phyloP scores from a whole-genome alignment of 345 rosid genomes.

The Eutrema heterophyllum region DNA sequence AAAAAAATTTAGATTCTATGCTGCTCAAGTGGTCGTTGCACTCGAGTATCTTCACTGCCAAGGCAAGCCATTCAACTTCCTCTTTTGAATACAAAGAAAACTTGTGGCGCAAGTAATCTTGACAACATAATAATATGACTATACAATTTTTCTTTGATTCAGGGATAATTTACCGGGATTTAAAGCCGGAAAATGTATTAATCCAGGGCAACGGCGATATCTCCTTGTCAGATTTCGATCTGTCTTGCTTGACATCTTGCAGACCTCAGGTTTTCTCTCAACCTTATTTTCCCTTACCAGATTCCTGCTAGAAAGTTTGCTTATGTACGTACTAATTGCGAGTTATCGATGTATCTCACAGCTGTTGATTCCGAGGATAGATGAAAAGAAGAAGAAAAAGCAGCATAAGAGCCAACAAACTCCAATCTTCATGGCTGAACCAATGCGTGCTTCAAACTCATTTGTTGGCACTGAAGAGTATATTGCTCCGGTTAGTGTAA shows the following conservation, averaged over 20 bases:
- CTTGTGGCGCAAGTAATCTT: neutral
- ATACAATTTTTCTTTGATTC: conserved; percentile 7
- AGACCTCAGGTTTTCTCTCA: conserved; percentile 62
- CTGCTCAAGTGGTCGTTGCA: conserved; percentile 82
- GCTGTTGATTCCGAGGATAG: conserved; percentile 60
- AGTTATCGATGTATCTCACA: conserved; percentile 17
- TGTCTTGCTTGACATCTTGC: conserved; percentile 92
- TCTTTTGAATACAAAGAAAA: neutral
- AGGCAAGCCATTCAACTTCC: conserved; percentile 41
- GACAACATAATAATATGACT: neutral
- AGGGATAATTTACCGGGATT: conserved; percentile 91
- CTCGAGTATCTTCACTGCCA: conserved; percentile 97
- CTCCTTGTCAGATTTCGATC: conserved; percentile 81
- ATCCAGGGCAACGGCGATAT: conserved; percentile 78
- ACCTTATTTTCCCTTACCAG: neutral
- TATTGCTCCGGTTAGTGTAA: conserved; percentile 77
- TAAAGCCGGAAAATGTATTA: conserved; percentile 86
- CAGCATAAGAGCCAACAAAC: conserved; percentile 42
- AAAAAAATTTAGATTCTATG: conserved; percentile 62
- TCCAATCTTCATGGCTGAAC: conserved; percentile 92
- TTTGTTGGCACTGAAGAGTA: conserved; percentile 98
- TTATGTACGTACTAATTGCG: neutral
- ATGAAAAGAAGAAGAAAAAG: conserved; percentile 65
- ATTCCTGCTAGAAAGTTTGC: neutral
- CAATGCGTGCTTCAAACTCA: conserved; percentile 94